Base-by-base conservation (phyloP, 2,329 filamentous ascomycete species). In the Cladophialophora psammophila region DNA sequence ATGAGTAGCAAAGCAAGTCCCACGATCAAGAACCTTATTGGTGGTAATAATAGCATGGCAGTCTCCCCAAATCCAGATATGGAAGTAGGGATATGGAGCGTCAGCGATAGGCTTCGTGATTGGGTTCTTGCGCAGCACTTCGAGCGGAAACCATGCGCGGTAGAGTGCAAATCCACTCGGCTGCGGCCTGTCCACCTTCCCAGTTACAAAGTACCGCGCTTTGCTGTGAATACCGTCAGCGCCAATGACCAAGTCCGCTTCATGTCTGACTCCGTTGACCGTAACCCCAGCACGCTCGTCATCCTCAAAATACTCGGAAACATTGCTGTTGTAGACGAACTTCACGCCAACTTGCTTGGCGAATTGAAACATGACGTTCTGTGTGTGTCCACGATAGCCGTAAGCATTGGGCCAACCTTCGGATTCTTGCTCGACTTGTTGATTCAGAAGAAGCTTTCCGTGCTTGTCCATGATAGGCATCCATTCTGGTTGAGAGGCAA, bases 31-130 rank as follows among this genome's bases (percentile, higher is more conserved):
- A 5, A 42, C 38, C 13, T 38, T 34, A 31, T 64, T 64, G 12
- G 61, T 64, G 12, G 31, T 57, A 18, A 80, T 0, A 81, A 81
- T 2, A 82, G 84, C 12, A 81, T 81, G 64, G 45, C 86, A 79
- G 71, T 86, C 83, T 4, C 80, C 80, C 0, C 83, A 84, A 10
- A 86, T 78, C 84, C 84, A 86, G 72, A 9, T 38, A 7, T 57
- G 34, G 18, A 53, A 53, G 34, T n/a, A 57, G 32, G 32, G 20
- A 20, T 57, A 34, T 3, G 32, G 32, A 2, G 32, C 32, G 3
- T 57, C 35, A 2, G 54, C 32, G 35, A 57, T 57, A 15, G 18
- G 34, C 8, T 18, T 20, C 6, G 34, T 55, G 10, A 64, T 13
- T 10, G 36, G 36, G 18, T 57, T 36, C 32, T 57, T 38, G 32